phyloP scores from a whole-genome alignment of 169 alveolate species.

The Theileria equi region DNA sequence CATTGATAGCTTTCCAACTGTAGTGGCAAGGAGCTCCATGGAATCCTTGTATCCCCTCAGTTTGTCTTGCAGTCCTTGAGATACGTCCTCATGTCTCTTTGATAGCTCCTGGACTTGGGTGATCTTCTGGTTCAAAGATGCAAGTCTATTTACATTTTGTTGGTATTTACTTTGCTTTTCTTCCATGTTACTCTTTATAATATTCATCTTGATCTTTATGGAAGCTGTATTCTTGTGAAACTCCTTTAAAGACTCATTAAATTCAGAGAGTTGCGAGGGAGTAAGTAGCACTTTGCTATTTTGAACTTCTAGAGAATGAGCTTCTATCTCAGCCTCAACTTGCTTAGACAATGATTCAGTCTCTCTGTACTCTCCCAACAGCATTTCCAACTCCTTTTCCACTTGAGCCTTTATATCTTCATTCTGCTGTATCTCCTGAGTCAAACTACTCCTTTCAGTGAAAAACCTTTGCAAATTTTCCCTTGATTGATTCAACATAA shows the following conservation, averaged over 20 bases:
- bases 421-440: background rate
- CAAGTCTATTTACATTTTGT: background rate
- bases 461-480: conserved; percentile 27
- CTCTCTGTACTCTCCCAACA: background rate
- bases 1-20: conserved; percentile 16
- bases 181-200: conserved; percentile 16
- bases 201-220: conserved; percentile 27
- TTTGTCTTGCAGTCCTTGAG: conserved; percentile 17
- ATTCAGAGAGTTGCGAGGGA: conserved; percentile 11
- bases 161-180: background rate
- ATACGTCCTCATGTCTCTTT: conserved; percentile 8
- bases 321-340: conserved; percentile 12
- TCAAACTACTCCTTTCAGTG: conserved; percentile 19
- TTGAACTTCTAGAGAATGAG: too few species aligned
- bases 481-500: conserved; percentile 5
- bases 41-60: conserved; percentile 44
- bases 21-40: conserved; percentile 39
- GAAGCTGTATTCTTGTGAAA: conserved; percentile 28
- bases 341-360: conserved; percentile 8
- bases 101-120: background rate
- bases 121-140: background rate
- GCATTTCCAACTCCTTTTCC: conserved; percentile 25
- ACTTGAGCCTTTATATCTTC: background rate
- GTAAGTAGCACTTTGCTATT: conserved; percentile 4
- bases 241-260: conserved; percentile 25